Conservation (phyloP, 192 early-diverging fungal genomes). For the Gonapodya sp. region DNA sequence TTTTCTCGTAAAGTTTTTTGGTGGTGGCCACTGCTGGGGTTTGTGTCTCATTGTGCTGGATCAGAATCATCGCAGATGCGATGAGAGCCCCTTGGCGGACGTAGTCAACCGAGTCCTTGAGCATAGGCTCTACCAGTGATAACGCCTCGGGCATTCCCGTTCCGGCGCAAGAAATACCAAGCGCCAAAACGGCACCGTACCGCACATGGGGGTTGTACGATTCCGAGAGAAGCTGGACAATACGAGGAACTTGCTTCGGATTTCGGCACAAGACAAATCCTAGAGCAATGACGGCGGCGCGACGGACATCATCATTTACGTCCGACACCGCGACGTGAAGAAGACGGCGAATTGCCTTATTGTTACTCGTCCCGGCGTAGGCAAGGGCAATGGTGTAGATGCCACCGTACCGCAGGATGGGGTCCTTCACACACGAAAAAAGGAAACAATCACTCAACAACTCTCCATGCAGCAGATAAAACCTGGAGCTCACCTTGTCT, state of each 20-base stretch:
- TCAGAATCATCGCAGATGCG: conserved; percentile 86
- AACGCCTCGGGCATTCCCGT: conserved; percentile 85
- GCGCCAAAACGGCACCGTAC: conserved; percentile 88
- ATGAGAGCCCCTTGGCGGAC: conserved; percentile 95
- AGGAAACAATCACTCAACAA: background rate
- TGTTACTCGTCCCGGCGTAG: conserved; percentile 95
- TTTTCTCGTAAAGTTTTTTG: conserved; percentile 77
- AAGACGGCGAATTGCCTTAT: conserved; percentile 85
- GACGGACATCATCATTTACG: conserved; percentile 98
- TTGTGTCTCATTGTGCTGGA: conserved; percentile 85
- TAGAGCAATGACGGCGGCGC: conserved; percentile 93
- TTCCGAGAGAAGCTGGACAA: conserved; percentile 94
- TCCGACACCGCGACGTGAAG: conserved; percentile 97
- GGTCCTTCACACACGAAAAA: conserved; percentile 44
- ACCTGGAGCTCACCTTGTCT: conserved; percentile 58
- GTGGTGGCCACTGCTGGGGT: conserved; percentile 71
- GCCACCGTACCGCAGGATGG: conserved; percentile 89
- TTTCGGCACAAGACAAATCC: conserved; percentile 89
- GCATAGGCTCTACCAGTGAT: conserved; percentile 91
- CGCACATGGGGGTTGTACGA: conserved; percentile 99
- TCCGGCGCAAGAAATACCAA: conserved; percentile 96
- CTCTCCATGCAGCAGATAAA: background rate
- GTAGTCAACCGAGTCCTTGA: conserved; percentile 94
- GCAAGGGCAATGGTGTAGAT: conserved; percentile 98
- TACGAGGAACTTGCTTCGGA: conserved; percentile 93